Percentiles rank a stretch among this genome's conserved stretches.
phyloP scores from a whole-genome alignment of 2,329 filamentous ascomycete genomes.

The Talaromyces rugulosus region DNA sequence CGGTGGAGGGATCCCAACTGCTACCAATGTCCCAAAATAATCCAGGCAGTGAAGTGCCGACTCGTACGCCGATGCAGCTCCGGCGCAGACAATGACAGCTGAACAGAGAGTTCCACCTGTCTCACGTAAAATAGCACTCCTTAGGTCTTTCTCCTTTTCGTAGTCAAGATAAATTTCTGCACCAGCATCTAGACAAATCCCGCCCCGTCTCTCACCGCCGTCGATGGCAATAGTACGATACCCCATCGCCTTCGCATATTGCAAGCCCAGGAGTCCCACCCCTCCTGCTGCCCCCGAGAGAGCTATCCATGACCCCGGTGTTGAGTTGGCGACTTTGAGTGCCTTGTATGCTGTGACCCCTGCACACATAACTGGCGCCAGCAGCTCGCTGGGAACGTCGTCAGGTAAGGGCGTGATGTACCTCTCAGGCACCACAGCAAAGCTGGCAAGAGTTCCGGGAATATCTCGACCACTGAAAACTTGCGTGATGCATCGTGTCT shows the following conservation, averaged over 20 bases:
- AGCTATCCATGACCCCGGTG: too few species aligned
- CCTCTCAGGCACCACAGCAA: neutral
- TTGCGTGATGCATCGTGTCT: conserved; percentile 1
- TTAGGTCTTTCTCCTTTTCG: too few species aligned
- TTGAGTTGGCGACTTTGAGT: conserved; percentile 22
- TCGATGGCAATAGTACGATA: too few species aligned
- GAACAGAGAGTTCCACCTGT: conserved; percentile 17
- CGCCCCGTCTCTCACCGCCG: too few species aligned
- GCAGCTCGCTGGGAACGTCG: conserved; percentile 29
- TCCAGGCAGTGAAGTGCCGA: conserved; percentile 30
- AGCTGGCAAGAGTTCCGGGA: neutral
- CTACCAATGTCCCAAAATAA: conserved; percentile 39
- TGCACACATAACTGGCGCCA: conserved; percentile 42
- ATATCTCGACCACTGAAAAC: neutral
- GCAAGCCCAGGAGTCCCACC: too few species aligned
- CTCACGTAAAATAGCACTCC: conserved; percentile 10
- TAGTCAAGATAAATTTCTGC: too few species aligned
- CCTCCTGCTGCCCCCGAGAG: too few species aligned
- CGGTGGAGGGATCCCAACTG: conserved; percentile 34
- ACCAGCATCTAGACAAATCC: too few species aligned
- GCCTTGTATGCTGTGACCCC: conserved; percentile 45
- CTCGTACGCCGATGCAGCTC: conserved; percentile 30
- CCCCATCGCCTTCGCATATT: too few species aligned
- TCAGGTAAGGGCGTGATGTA: conserved; percentile 22
- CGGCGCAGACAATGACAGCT: conserved; percentile 31